Conservation (phyloP, 345 rosid genomes). For the Salix exigua region DNA sequence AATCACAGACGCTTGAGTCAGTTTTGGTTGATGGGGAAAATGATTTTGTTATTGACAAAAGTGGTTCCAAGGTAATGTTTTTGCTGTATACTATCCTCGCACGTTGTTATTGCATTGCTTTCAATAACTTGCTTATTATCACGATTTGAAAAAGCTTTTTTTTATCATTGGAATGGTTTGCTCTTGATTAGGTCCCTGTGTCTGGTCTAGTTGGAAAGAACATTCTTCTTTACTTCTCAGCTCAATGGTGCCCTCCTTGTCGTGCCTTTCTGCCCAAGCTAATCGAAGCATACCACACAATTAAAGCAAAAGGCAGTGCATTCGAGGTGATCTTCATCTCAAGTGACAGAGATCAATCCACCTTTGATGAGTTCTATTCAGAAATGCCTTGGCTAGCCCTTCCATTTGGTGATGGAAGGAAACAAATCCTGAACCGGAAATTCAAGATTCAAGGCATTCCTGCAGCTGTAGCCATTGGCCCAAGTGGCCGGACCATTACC, state of each 20-base stretch:
- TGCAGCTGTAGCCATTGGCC: slow-evolving; percentile 45
- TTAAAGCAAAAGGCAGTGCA: slow-evolving; percentile 44
- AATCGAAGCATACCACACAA: slow-evolving; percentile 51
- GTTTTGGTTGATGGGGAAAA: slow-evolving; percentile 53
- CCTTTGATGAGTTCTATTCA: slow-evolving; percentile 48
- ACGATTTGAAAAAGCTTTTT: too few species aligned
- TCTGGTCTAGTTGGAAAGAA: slow-evolving; percentile 60
- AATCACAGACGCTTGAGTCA: slow-evolving; percentile 54
- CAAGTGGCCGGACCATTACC: slow-evolving; percentile 45
- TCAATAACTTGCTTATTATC: too few species aligned
- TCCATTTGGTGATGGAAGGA: slow-evolving; percentile 63
- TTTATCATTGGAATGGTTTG: not conserved
- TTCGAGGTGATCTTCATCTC: slow-evolving; percentile 60
- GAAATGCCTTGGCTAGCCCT: slow-evolving; percentile 73
- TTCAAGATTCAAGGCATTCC: slow-evolving; percentile 65
- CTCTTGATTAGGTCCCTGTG: slow-evolving; percentile 40
- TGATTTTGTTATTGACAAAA: slow-evolving; percentile 54
- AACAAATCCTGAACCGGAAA: slow-evolving; percentile 31
- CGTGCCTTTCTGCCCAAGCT: slow-evolving; percentile 61
- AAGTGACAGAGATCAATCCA: slow-evolving; percentile 48
- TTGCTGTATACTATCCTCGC: not conserved
- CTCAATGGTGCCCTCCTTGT: slow-evolving; percentile 65
- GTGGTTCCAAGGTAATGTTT: slow-evolving; percentile 45
- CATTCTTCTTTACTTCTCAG: slow-evolving; percentile 68
- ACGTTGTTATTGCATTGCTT: too few species aligned